Base-by-base conservation (phyloP, 2,329 filamentous ascomycete genomes). In the Dendrostoma leiphaemia region DNA sequence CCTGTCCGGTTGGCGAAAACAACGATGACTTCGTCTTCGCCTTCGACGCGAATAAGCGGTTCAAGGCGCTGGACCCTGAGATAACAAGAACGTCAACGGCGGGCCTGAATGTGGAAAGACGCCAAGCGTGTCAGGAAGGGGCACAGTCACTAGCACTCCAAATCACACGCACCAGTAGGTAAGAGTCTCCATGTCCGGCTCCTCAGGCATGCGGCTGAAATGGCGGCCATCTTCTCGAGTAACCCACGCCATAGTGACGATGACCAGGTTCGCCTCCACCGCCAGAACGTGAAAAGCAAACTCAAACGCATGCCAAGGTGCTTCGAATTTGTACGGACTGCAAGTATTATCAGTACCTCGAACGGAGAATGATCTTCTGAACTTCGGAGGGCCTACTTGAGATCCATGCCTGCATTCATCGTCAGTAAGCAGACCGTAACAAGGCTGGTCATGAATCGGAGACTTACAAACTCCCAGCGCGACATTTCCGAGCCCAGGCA, bases 211-310 rank as follows among this genome's bases (percentile, higher is more conserved):
- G 46, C 48, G 72, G 64, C 60, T 79, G 66, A 65, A 77, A 52
- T 54, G 62, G 55, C 59, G 74, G 48, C 63, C 74, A 71, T 68
- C 76, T 64, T 67, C 79, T 60, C 60, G 73, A 50, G 83, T 86
- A 17, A 86, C 69, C 85, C 84, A 93, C 0, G 90, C 88, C 89
- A 92, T 92, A 6, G 81, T 83, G 0, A 93, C 61, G 26, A 91
- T 81, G 2, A 90, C 83, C 0, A 92, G 59, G 13, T 84, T 82
- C 0, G 86, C 80, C 0, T 76, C 64, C 0, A 71, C 70, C 2
- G 82, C 69, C 0, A 90, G 65, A 6, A 86, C 71, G 37, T 89
- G 83, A 19, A 73, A 79, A 0, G 76, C 78, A 57, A 80, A 80
- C 51, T 80, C 78, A 58, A 74, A 80, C 0, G 69, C 70, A 29